Evolutionary conservation across 2,329 filamentous ascomycete genomes (phyloP).

Genomic region (Alternaria triticina): DNA sequence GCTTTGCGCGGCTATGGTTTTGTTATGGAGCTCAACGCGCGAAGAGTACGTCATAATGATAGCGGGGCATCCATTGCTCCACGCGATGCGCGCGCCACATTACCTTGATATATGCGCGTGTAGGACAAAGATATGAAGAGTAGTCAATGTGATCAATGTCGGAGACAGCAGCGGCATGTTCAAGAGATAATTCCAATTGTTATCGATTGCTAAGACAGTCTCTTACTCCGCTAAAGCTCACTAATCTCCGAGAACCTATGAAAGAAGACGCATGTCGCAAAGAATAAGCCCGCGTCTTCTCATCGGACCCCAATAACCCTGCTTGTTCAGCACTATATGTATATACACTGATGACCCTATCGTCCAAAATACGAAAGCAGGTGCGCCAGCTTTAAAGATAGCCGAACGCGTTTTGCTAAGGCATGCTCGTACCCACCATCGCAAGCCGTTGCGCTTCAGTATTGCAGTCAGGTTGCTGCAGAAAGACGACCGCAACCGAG

Average conservation of each 20-base stretch:
- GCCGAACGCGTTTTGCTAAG: neutral
- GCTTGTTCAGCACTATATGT: conserved; percentile 20
- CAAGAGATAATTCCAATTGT: neutral
- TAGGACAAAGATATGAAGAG: neutral
- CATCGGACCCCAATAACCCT: conserved; percentile 7
- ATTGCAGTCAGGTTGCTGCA: neutral
- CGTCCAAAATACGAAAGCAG: conserved; percentile 1
- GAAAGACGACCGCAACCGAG: neutral
- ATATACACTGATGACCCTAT: conserved; percentile 12
- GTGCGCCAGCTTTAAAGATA: neutral
- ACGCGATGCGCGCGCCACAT: conserved; percentile 27
- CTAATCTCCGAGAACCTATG: neutral
- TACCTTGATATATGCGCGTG: conserved; percentile 4
- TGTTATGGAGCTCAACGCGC: conserved; percentile 15
- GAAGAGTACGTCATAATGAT: conserved; percentile 28
- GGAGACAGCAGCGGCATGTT: neutral
- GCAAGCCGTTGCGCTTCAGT: neutral
- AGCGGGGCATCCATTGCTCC: conserved; percentile 19
- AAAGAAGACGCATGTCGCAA: conserved; percentile 1
- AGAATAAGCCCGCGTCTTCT: neutral
- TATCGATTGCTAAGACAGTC: conserved; percentile 14
- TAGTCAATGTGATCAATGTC: neutral
- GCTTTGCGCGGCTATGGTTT: conserved; percentile 12
- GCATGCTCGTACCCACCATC: neutral
- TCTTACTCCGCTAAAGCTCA: conserved; percentile 11